These are phyloP conservation scores for Carex parvula DNA, from an alignment of 176 grass and related monocot species.

Conservation along the genomic window DNA sequence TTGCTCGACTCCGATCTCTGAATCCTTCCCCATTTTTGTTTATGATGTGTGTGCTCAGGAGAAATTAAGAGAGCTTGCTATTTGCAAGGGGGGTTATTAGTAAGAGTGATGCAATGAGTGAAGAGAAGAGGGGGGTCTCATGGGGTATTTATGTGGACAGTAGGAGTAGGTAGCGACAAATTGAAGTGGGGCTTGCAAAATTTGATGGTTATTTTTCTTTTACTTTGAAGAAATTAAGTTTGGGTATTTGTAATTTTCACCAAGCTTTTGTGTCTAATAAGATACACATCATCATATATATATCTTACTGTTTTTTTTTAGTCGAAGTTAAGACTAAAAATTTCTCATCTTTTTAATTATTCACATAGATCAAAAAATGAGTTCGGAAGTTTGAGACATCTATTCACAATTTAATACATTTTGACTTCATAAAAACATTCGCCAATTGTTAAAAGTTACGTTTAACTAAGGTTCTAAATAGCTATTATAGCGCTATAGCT, in stretches of 20 bases:
- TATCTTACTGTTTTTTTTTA: background rate
- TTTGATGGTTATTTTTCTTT: conserved; percentile 11
- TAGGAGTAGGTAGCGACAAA: conserved; percentile 19
- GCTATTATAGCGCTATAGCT: too few species aligned
- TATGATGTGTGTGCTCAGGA: conserved; percentile 2
- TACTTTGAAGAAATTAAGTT: background rate
- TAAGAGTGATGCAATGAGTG: conserved; percentile 11
- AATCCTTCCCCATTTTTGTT: conserved; percentile 39
- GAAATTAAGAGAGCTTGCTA: background rate
- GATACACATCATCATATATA: background rate
- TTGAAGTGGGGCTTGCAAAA: conserved; percentile 6
- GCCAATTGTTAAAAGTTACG: too few species aligned
- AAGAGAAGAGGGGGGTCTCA: background rate
- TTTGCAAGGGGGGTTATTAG: conserved; percentile 6
- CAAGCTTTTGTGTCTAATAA: background rate
- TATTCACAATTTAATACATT: too few species aligned
- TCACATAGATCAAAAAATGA: too few species aligned
- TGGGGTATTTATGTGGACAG: conserved; percentile 23
- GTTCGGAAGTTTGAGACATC: too few species aligned
- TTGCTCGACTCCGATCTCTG: conserved; percentile 15
- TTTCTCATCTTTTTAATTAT: too few species aligned
- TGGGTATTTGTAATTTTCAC: background rate
- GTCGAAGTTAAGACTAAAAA: background rate
- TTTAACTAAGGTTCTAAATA: too few species aligned
- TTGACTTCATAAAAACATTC: too few species aligned